A percentile compares a stretch with the other conserved stretches of the same genome.
phyloP scores from a whole-genome alignment of 805 yeast species.

The Metschnikowia baotianmanensis region DNA sequence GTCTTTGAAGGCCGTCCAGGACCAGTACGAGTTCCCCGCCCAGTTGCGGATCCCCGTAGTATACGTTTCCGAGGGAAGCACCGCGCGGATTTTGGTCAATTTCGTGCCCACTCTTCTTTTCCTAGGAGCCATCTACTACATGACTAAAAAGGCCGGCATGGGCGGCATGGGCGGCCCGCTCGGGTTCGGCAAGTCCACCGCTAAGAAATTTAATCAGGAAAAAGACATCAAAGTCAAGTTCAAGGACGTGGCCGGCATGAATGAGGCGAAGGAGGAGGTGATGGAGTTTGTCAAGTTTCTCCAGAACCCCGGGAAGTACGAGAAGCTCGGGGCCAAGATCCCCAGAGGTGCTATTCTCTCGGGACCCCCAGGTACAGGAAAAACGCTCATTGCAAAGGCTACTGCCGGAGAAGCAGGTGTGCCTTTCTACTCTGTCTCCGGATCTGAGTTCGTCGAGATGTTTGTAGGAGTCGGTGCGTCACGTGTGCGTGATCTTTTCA shows the following conservation, averaged over 20 bases:
- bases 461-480: slow-evolving; percentile 99
- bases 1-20: slow-evolving; percentile 72
- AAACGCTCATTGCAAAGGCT: slow-evolving; percentile 93
- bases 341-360: slow-evolving; percentile 97
- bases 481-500: slow-evolving; percentile 92
- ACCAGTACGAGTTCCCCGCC: slow-evolving; percentile 58
- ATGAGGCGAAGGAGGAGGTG: slow-evolving; percentile 94
- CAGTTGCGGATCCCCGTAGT: slow-evolving; percentile 76
- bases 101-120: slow-evolving; percentile 86
- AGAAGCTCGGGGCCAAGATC: slow-evolving; percentile 90
- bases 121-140: slow-evolving; percentile 84
- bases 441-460: slow-evolving; percentile 98
- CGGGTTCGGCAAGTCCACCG: slow-evolving; percentile 82
- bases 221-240: slow-evolving; percentile 86
- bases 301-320: slow-evolving; percentile 87
- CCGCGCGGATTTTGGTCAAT: slow-evolving; percentile 61
- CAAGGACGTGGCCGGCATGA: slow-evolving; percentile 95
- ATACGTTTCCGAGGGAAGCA: slow-evolving; percentile 69
- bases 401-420: slow-evolving; percentile 99
- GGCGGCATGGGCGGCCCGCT: slow-evolving; percentile 60
- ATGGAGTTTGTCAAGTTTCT: slow-evolving; percentile 96
- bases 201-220: slow-evolving; percentile 87
- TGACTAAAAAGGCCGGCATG: slow-evolving; percentile 63
- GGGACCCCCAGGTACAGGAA: slow-evolving; percentile 99
- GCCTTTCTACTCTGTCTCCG: slow-evolving; percentile 93